phyloP scores from a whole-genome alignment of 2,329 filamentous ascomycete species.

The Fusarium sp. region DNA sequence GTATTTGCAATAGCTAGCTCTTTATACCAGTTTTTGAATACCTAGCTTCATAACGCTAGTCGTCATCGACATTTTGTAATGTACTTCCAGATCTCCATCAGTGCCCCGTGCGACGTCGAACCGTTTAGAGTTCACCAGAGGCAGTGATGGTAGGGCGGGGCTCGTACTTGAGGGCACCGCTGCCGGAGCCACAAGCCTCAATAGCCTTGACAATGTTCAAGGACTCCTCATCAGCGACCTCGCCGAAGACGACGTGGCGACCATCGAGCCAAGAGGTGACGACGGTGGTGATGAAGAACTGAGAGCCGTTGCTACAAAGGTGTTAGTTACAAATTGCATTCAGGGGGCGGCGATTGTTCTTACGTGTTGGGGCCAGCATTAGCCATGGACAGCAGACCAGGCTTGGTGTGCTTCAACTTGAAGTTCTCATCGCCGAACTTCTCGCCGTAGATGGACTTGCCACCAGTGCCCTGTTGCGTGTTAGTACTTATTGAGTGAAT shows the following conservation, averaged over 20 bases:
- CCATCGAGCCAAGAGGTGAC: slow-evolving; percentile 87
- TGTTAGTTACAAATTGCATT: slow-evolving; percentile 8
- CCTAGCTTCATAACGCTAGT: slow-evolving; percentile 36
- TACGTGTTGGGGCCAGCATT: slow-evolving; percentile 96
- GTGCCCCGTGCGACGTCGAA: slow-evolving; percentile 14
- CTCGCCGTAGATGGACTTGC: slow-evolving; percentile 94
- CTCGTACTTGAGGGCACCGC: slow-evolving; percentile 70
- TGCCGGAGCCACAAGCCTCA: slow-evolving; percentile 70
- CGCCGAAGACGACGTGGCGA: slow-evolving; percentile 88
- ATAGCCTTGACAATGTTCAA: slow-evolving; percentile 70
- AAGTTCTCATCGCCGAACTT: slow-evolving; percentile 98
- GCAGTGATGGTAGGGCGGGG: slow-evolving; percentile 71
- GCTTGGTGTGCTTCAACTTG: slow-evolving; percentile 76
- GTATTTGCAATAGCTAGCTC: slow-evolving; percentile 40
- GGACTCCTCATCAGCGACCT: slow-evolving; percentile 69
- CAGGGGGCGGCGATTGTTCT: slow-evolving; percentile 45
- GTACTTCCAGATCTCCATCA: slow-evolving; percentile 32
- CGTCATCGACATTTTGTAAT: slow-evolving; percentile 42
- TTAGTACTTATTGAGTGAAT: slow-evolving; percentile 35
- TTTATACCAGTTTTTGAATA: slow-evolving; percentile 33
- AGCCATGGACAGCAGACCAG: slow-evolving; percentile 92
- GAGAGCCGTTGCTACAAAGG: slow-evolving; percentile 86
- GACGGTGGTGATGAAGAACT: slow-evolving; percentile 98
- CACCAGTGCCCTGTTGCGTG: slow-evolving; percentile 79
- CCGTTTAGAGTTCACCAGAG: slow-evolving; percentile 63